phyloP scores from a whole-genome alignment of 2,329 filamentous ascomycete species.

The Zarea fungicola region DNA sequence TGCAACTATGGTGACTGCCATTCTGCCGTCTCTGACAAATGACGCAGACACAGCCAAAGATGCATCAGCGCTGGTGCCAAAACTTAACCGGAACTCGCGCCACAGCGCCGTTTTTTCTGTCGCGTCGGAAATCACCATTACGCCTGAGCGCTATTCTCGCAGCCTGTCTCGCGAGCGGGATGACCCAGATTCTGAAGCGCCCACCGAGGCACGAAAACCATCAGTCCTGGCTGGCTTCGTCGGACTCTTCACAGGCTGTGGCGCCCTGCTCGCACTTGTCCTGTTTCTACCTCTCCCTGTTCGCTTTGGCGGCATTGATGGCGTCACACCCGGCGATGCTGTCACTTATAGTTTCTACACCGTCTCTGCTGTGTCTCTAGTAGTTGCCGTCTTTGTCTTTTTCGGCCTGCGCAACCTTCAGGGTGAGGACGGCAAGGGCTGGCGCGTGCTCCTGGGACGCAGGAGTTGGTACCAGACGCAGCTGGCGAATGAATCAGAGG shows the following conservation, averaged over 20 bases:
- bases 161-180: constrained; percentile 27
- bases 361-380: constrained; percentile 66
- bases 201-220: constrained; percentile 37
- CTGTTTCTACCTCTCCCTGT: constrained; percentile 86
- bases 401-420: constrained; percentile 64
- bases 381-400: constrained; percentile 70
- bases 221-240: constrained; percentile 77
- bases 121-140: constrained; percentile 71
- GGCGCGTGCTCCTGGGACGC: constrained; percentile 50
- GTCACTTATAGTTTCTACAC: constrained; percentile 84
- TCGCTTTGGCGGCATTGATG: constrained; percentile 64
- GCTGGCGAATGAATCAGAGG: constrained; percentile 17
- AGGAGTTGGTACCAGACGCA: constrained; percentile 22
- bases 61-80: constrained; percentile 24
- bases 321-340: constrained; percentile 67
- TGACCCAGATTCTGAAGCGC: constrained; percentile 16
- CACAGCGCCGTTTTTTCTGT: constrained; percentile 62
- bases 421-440: constrained; percentile 75
- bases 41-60: constrained; percentile 33
- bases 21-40: constrained; percentile 67
- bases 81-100: constrained; percentile 38
- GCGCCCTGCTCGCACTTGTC: constrained; percentile 75
- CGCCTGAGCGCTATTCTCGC: constrained; percentile 53
- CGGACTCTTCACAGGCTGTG: constrained; percentile 86
- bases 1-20: constrained; percentile 94